Conservation (phyloP, 345 rosid species). For the Sisymbrium altissimum region DNA sequence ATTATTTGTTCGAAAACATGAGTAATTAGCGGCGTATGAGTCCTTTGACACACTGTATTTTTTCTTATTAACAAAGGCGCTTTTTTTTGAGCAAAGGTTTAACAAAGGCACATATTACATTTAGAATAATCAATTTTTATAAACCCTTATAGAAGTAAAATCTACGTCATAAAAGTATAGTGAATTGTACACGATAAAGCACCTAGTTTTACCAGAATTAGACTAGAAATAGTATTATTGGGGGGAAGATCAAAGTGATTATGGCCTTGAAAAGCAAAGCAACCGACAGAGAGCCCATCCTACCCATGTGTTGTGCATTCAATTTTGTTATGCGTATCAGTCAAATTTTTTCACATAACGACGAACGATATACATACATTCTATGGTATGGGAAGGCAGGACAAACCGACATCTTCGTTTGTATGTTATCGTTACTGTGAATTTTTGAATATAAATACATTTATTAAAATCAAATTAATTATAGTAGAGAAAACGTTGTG, state of each 20-base stretch:
- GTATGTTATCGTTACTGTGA: not conserved
- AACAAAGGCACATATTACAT: not conserved
- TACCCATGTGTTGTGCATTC: conserved; percentile 25
- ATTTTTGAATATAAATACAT: too few species aligned
- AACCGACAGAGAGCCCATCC: conserved; percentile 14
- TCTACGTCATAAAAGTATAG: not conserved
- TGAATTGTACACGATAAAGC: not conserved
- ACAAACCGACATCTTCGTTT: conserved; percentile 9
- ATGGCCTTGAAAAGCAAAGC: not conserved
- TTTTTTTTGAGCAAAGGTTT: too few species aligned
- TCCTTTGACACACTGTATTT: not conserved
- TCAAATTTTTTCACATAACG: not conserved
- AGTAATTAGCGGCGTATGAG: not conserved
- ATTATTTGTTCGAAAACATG: not conserved
- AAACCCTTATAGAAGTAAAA: not conserved
- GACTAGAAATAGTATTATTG: conserved; percentile 2
- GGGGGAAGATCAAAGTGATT: not conserved
- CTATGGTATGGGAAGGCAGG: not conserved
- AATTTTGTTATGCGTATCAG: not conserved
- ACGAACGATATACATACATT: conserved; percentile 8
- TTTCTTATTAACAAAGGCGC: not conserved
- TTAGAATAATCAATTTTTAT: not conserved
- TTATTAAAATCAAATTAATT: not conserved
- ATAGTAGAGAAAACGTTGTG: not conserved
- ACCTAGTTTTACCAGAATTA: not conserved